Base-by-base conservation (phyloP, 129 eudicot genomes). In the Lactuca sativa region DNA sequence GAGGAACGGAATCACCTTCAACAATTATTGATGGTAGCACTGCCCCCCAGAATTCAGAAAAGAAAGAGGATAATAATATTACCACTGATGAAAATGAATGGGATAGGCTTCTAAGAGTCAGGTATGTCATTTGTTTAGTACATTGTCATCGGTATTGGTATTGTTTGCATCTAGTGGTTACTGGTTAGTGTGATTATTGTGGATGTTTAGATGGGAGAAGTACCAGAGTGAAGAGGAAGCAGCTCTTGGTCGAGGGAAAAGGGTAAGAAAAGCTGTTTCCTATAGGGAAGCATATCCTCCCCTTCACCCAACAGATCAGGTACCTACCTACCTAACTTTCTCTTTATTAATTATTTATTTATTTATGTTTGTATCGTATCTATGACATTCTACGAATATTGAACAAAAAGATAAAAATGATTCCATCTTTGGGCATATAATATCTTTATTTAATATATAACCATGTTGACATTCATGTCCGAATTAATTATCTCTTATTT, bases 171-270 rank as follows among this genome's bases (percentile, higher is more conserved):
- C 36, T 62, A 54, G 55, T 78, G 43, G 48, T 59, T 61, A 25
- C 25, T 33, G 10, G 73, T 56, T 21, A 21, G 21, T 21, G 21
- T 21, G 21, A 21, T 21, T 8, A 38, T 60, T 3, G 56, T 63
- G 78, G 59, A 52, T 7, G 4, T 76, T 72, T 62, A 93, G 99
- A 80, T 95, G 99, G 99, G 99, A 95, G 78, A 90, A 82, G n/a
- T 84, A 87, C 85, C 95, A 90, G 67, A 85, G 52, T 66, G 97
- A 95, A 74, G 99, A 87, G 78, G 95, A 90, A 85, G 97, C 99
- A 54, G 85, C 95, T 78, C 97, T 95, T 78, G 99, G 99, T 76
- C 76, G 99, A 69, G 99, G 99, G 70, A 95, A 95, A 77, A 92
- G 99, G 67, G 86, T 68, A 54, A 87, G 95, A 66, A 95, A 95